phyloP scores from a whole-genome alignment of 495 filamentous ascomycete genomes.

The Penicillium steckii region DNA sequence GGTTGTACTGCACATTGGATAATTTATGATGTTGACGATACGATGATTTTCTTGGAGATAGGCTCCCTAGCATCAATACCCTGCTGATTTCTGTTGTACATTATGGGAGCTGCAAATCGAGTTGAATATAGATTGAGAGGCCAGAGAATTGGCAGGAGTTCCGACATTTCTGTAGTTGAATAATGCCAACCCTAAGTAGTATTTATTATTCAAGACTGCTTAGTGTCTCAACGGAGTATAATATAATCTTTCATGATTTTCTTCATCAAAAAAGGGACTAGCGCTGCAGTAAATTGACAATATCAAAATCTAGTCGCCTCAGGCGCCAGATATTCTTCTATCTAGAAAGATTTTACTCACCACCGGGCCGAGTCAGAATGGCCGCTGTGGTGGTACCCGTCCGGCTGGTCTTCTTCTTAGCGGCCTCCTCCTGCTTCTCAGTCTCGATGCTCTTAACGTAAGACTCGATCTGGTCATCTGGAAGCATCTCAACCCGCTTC shows the following conservation, averaged over 20 bases:
- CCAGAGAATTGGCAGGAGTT: too few relatives aligned
- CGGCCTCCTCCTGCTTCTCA: slow-evolving; percentile 98
- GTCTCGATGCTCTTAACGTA: slow-evolving; percentile 98
- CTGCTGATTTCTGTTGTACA: slow-evolving; percentile 17
- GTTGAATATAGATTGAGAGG: background rate
- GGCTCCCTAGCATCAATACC: slow-evolving; percentile 20
- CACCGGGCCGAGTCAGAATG: slow-evolving; percentile 68
- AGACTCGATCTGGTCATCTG: slow-evolving; percentile 89
- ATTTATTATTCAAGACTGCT: too few relatives aligned
- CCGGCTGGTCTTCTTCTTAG: slow-evolving; percentile 89
- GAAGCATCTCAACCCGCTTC: slow-evolving; percentile 88
- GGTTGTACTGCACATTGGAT: background rate
- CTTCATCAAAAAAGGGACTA: slow-evolving; percentile 26
- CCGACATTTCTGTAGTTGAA: too few relatives aligned
- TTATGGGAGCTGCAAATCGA: slow-evolving; percentile 4
- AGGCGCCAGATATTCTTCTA: slow-evolving; percentile 6
- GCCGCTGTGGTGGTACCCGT: slow-evolving; percentile 75
- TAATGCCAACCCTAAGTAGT: too few relatives aligned
- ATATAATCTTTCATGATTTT: slow-evolving; percentile 26
- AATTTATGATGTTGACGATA: slow-evolving; percentile 37
- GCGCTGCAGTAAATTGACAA: slow-evolving; percentile 31
- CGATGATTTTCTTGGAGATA: slow-evolving; percentile 13
- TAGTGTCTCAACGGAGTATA: too few relatives aligned
- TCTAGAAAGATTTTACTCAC: slow-evolving; percentile 30
- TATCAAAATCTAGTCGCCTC: slow-evolving; percentile 10